Base-by-base conservation (phyloP, 345 rosid genomes). In the Brassica cretica region DNA sequence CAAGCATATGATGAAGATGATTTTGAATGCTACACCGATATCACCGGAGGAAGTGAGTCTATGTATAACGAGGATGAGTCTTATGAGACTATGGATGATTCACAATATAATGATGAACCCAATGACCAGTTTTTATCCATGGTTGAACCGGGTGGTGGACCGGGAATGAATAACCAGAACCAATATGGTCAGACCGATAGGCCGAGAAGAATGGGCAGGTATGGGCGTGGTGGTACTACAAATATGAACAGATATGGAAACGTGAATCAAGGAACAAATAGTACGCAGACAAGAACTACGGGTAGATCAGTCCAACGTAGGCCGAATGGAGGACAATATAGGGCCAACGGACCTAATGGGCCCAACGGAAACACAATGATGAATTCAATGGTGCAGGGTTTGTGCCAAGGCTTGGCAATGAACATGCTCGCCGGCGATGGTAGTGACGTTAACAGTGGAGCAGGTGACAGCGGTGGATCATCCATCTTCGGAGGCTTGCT, bases 371-470 rank as follows among this genome's bases (percentile, higher is more conserved):
- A 65, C 11, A 10, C 4, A 24, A 1, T 16, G 73, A 10, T 80
- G 70, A 80, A 76, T 60, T 2, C 65, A 14, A 67, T 72, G 80
- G 73, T 80, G 24, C 83, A 64, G 33, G 49, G 80, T 65, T 44
- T 80, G 73, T 44, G 68, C 15, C 5, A 51, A 61, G 74, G 65
- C 10, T 12, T 76, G 4, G 80, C 77, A 9, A 64, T 41, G 77
- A 76, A 61, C 74, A 71, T 75, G 83, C 72, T 76, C 16, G 14
- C 1, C 0, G 79, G 76, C 1, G 75, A 33, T 19, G 79, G 61
- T 15, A 71, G 79, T 41, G 73, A 65, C 10, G 24, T 11, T 66
- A 49, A 3, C 6, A 73, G 64, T 25, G 78, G 63, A 44, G 66
- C 39, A 12, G 61, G 65, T 51, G 78, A 70, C 0, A 56, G 68